Base-by-base conservation (phyloP, 2,329 filamentous ascomycete genomes). In the Lasiodiplodia citricola region DNA sequence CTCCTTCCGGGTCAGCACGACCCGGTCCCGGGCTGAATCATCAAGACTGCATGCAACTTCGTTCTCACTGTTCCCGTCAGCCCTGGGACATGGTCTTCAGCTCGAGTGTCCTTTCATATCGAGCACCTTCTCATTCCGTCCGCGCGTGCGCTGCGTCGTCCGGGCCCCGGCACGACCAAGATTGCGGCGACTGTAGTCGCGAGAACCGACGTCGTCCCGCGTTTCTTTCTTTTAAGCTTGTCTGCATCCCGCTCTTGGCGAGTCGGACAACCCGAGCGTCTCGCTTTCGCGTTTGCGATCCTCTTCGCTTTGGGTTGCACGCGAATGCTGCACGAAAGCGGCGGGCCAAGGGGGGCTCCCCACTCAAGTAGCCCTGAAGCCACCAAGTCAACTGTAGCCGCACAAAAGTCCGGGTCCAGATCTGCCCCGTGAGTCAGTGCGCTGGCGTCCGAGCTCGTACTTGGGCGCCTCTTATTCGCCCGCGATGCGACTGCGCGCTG, bases 161-260 rank as follows among this genome's bases (percentile, higher is more conserved):
- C 54, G 13, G 28, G 28, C 28, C 5, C 28, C 28, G 28, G 28
- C 28, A 28, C 28, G 4, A 28, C 28, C 28, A 28, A 28, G 4
- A 28, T 6, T 35, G 31, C 1, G 31, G 31, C 31, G 31, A 35
- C 2, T 35, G 31, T 35, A 35, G 50, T 52, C 18, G 50, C 35
- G 21, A 44, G 37, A 13, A 7, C 28, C 28, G 16, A 18, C 21
- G 18, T 47, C 38, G 56, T 44, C 38, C 35, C 7, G 18, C 37
- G 35, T 13, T 16, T 44, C 35, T 31, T 60, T 11, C 41, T 60
- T 60, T 60, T 60, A 60, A 60, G 56, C 56, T 60, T 60, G 56
- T 38, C 14, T 23, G 11, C 55, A 57, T n/a, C 55, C 47, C 18
- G 18, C 25, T 57, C 18, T 41, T 18, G n/a, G 25, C 37, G 23